phyloP scores from a whole-genome alignment of 768 basidiomycete species.

The Coprinellus micaceus region DNA sequence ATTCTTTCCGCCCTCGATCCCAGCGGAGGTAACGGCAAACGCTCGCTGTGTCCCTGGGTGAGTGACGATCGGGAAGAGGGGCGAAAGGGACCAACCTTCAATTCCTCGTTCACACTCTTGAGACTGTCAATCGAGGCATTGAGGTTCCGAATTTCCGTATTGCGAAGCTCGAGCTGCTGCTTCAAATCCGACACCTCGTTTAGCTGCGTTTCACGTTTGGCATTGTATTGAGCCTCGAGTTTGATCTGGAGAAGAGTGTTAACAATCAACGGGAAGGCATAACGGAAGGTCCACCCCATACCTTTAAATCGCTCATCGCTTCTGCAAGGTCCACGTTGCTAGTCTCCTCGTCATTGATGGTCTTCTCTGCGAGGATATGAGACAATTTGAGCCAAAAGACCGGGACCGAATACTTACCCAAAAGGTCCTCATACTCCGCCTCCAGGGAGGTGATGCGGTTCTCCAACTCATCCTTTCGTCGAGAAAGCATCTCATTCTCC shows the following conservation, averaged over 20 bases:
- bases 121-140: constrained; percentile 87
- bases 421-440: constrained; percentile 92
- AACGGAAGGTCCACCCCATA: constrained; percentile 19
- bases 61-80: constrained; percentile 3
- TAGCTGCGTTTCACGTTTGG: constrained; percentile 85
- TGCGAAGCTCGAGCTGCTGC: constrained; percentile 83
- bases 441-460: constrained; percentile 75
- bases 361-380: constrained; percentile 65
- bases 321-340: constrained; percentile 80
- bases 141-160: constrained; percentile 78
- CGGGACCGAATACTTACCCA: constrained; percentile 53
- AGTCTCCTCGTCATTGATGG: constrained; percentile 83
- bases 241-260: constrained; percentile 58
- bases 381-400: not conserved
- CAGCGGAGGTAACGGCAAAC: constrained; percentile 94
- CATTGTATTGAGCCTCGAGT: constrained; percentile 89
- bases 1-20: constrained; percentile 95
- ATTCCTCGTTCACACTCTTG: constrained; percentile 95
- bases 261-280: constrained; percentile 14
- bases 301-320: constrained; percentile 91
- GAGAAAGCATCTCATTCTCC: constrained; percentile 80
- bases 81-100: constrained; percentile 64
- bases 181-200: constrained; percentile 83
- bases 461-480: constrained; percentile 87
- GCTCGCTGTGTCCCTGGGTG: constrained; percentile 62